Percentiles rank a stretch among this genome's conserved stretches.
phyloP scores from a whole-genome alignment of 2,329 filamentous ascomycete genomes.

The Fusarium vanettenii region DNA sequence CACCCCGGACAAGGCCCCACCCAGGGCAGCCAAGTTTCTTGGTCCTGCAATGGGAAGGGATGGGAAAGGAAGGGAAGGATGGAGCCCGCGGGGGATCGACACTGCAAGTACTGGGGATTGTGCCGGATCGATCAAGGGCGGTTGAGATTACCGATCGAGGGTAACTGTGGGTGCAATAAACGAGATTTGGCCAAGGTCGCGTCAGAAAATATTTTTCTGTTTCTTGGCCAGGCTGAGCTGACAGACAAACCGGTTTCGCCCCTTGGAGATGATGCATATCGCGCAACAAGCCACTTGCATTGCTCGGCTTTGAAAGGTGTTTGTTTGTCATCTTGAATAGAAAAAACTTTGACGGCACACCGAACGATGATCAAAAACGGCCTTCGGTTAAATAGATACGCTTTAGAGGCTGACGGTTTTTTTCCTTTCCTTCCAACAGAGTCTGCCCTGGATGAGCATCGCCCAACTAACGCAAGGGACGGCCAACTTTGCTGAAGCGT shows the following conservation, averaged over 20 bases:
- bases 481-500: slow-evolving; percentile 2
- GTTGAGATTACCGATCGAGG: slow-evolving; percentile 5
- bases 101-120: slow-evolving; percentile 28
- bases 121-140: neutral
- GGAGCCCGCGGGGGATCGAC: slow-evolving; percentile 33
- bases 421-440: neutral
- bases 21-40: neutral
- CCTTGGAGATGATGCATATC: neutral
- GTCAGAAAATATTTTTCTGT: neutral
- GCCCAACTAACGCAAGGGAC: slow-evolving; percentile 23
- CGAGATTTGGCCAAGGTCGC: neutral
- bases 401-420: slow-evolving; percentile 25
- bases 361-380: slow-evolving; percentile 12
- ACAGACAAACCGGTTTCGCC: neutral
- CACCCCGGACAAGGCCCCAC: neutral
- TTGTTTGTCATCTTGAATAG: neutral
- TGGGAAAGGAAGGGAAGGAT: slow-evolving; percentile 11
- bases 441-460: neutral
- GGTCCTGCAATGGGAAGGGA: neutral
- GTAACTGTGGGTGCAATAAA: neutral
- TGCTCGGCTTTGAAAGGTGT: slow-evolving; percentile 1
- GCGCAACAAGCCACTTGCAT: neutral
- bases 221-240: neutral
- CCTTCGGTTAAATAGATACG: neutral
- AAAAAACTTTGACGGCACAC: slow-evolving; percentile 13